phyloP scores from a whole-genome alignment of 2,329 filamentous ascomycete genomes.

The Parasarocladium wereldwijsianum region DNA sequence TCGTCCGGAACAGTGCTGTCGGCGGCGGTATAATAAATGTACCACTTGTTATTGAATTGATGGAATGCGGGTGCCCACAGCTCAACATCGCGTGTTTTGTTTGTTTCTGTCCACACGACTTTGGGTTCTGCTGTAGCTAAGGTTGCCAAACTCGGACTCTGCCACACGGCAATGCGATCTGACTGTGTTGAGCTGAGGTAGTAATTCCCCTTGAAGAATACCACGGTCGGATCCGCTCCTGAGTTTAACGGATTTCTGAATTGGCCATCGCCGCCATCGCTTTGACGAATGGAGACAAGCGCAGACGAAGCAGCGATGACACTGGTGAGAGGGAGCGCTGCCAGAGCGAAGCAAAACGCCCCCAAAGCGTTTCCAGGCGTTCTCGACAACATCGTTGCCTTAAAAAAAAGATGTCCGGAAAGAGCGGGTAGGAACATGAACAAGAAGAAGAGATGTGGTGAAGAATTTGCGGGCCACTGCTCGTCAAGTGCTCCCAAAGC shows the following conservation, averaged over 20 bases:
- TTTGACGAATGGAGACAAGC: too few species aligned
- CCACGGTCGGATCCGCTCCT: slow-evolving; percentile 2
- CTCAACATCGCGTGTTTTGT: not conserved
- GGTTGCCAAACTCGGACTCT: not conserved
- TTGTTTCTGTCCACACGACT: not conserved
- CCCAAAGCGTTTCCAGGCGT: too few species aligned
- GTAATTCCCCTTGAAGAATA: slow-evolving; percentile 1
- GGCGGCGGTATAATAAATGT: slow-evolving; percentile 4
- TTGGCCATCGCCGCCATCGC: not conserved
- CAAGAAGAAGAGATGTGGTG: too few species aligned
- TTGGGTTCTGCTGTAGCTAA: not conserved
- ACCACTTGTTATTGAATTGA: slow-evolving; percentile 1
- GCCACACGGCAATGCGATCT: not conserved
- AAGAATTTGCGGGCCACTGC: too few species aligned
- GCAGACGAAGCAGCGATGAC: not conserved
- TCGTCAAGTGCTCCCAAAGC: too few species aligned
- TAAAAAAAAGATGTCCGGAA: too few species aligned
- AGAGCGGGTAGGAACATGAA: too few species aligned
- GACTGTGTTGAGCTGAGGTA: not conserved
- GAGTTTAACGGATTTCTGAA: slow-evolving; percentile 2
- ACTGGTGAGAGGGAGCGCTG: not conserved
- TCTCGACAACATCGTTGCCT: too few species aligned
- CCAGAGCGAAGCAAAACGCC: too few species aligned
- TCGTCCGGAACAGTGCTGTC: not conserved
- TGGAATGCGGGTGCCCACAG: slow-evolving; percentile 1